Percentiles rank a stretch among this genome's conserved stretches.
Conservation (phyloP, 495 filamentous ascomycete species). For the Aspergillus taichungensis region DNA sequence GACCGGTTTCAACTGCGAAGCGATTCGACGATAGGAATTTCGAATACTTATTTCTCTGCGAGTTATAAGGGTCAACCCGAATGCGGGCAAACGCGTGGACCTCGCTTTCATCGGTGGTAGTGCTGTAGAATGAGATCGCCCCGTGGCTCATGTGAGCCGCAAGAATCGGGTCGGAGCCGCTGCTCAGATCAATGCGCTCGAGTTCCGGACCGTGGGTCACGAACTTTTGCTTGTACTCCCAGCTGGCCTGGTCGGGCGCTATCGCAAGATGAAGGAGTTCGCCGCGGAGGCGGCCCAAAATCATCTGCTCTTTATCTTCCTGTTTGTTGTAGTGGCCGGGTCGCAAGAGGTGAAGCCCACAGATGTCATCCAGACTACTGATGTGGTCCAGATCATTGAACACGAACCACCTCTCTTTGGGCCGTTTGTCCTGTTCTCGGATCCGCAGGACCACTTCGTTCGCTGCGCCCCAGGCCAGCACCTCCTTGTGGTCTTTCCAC, state of each 20-base stretch:
- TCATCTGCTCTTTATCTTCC: conserved; percentile 25
- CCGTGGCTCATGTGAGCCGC: conserved; percentile 39
- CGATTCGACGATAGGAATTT: conserved; percentile 40
- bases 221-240: conserved; percentile 27
- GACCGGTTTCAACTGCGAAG: conserved; percentile 44
- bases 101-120: conserved; percentile 17
- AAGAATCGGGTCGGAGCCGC: conserved; percentile 27
- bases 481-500: conserved; percentile 49
- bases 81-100: conserved; percentile 34
- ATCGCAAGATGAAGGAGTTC: conserved; percentile 31
- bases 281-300: conserved; percentile 32
- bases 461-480: conserved; percentile 54
- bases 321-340: conserved; percentile 25
- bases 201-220: conserved; percentile 20
- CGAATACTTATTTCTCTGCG: conserved; percentile 36
- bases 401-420: conserved; percentile 34
- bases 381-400: conserved; percentile 42
- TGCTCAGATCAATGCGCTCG: conserved; percentile 24
- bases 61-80: conserved; percentile 12
- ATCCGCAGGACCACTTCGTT: conserved; percentile 45
- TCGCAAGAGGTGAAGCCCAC: conserved; percentile 44
- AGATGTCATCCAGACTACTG: conserved; percentile 58
- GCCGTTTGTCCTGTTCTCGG: conserved; percentile 18
- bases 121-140: conserved; percentile 38
- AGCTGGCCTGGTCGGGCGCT: conserved; percentile 13